Evolutionary conservation across 345 rosid genomes (phyloP), one percentile per base, ranked within the genome.

Genomic region (Salix koriyanagi): DNA sequence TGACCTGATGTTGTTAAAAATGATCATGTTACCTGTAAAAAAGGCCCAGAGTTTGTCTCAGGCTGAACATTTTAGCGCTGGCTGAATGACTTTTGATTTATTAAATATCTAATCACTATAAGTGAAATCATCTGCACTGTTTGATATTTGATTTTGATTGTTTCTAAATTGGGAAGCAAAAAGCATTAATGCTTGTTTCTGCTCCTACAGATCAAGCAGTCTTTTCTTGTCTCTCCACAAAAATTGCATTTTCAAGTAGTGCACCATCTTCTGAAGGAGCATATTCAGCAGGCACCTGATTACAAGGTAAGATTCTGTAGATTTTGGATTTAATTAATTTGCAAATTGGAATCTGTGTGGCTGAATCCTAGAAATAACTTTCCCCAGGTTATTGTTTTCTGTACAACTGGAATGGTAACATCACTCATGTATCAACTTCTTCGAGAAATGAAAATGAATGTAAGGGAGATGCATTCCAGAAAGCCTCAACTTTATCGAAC

Each of bases 371-470:
- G 79, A 77, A 12, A 28, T 32, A 74, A 69, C 68, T 69, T 86
- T 64, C 23, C 32, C 28, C 88, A 96, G 99, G 92, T 91, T 66
- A 88, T 96, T 81, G 89, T 96, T 75, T 96, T 96, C 85, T 92
- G 98, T 79, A 84, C 98, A 68, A 92, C 98, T 30, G 97, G 91
- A 70, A 96, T 92, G 99, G 88, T 91, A 62, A 91, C 97, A 62
- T 93, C 97, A 30, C 89, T 96, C 54, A 54, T 90, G 83, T 90
- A 84, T 76, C 79, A 68, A 74, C 89, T 94, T 58, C 91, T 96
- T 75, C 92, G 91, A 15, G 96, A 89, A 85, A 86, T 92, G 93
- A 94, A 87, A 76, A 75, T 94, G 85, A 92, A 90, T 79, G 99
- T 88, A 5, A 88, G 91, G 84, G 99, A 96, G 90, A 86, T 94